Evolutionary conservation across 352 stramenopile species (phyloP).

Genomic region (Ochromonadaceae sp.): DNA sequence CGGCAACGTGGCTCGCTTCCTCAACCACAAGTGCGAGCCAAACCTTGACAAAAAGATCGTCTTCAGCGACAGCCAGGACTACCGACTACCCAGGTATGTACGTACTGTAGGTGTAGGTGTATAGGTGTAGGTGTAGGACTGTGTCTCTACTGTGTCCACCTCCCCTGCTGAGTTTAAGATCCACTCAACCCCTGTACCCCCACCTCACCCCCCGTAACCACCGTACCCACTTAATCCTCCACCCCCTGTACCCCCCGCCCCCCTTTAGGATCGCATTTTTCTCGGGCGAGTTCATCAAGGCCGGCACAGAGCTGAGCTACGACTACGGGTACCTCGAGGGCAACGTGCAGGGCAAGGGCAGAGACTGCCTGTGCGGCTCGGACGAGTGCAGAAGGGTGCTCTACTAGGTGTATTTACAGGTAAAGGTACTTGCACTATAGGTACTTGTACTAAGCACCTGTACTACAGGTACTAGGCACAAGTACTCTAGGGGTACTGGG

Average conservation of each 20-base stretch:
- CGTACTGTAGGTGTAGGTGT: too few species aligned
- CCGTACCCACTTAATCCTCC: background rate
- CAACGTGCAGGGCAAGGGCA: conserved; percentile 24
- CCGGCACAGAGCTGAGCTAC: conserved; percentile 29
- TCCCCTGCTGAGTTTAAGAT: too few species aligned
- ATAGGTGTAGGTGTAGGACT: too few species aligned
- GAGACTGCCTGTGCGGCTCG: conserved; percentile 26
- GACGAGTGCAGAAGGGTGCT: conserved; percentile 21
- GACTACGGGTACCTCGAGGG: conserved; percentile 31
- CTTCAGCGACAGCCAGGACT: conserved; percentile 15
- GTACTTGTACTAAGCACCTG: too few species aligned
- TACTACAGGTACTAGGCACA: too few species aligned
- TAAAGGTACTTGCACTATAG: too few species aligned
- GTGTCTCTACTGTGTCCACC: too few species aligned
- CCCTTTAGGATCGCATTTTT: conserved; percentile 28
- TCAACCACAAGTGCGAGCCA: conserved; percentile 31
- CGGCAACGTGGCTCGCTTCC: conserved; percentile 30
- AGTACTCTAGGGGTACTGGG: too few species aligned
- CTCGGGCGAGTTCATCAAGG: conserved; percentile 19
- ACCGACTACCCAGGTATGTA: background rate
- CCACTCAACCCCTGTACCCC: too few species aligned
- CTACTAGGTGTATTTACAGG: too few species aligned
- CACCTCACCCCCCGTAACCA: too few species aligned
- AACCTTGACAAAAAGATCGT: conserved; percentile 27
- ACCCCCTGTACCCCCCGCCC: background rate